Percentiles rank a stretch among this genome's conserved stretches.
phyloP scores from a whole-genome alignment of 2,329 filamentous ascomycete genomes.

The Chaetomiaceae sp. region DNA sequence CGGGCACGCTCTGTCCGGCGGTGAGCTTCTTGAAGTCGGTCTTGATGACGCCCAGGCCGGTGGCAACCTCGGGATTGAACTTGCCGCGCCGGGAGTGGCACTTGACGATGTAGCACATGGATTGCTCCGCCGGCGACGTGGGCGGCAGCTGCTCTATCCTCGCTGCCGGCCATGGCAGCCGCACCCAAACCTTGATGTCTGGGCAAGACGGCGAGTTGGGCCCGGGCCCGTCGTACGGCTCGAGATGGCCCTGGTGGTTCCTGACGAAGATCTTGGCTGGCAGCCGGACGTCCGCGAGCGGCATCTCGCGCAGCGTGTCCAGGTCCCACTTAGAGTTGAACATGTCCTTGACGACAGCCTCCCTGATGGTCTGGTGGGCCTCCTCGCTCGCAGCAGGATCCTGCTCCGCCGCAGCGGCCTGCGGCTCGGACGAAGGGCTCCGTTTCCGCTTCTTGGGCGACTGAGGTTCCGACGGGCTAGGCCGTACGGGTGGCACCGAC shows the following conservation, averaged over 20 bases:
- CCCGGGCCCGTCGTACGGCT: conserved; percentile 63
- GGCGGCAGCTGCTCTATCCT: conserved; percentile 58
- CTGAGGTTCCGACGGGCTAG: conserved; percentile 12
- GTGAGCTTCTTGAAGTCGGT: conserved; percentile 55
- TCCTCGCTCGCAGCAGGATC: conserved; percentile 28
- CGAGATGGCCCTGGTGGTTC: conserved; percentile 57
- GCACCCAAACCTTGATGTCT: conserved; percentile 64
- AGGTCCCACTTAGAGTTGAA: conserved; percentile 70
- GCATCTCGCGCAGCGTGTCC: conserved; percentile 62
- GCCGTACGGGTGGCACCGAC: not conserved
- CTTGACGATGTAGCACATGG: conserved; percentile 82
- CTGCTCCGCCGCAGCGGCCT: conserved; percentile 20
- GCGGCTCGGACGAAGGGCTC: conserved; percentile 4
- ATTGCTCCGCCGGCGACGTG: conserved; percentile 58
- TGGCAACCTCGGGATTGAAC: conserved; percentile 64
- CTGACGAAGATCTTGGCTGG: conserved; percentile 66
- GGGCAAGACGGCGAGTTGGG: conserved; percentile 40
- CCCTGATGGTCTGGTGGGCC: conserved; percentile 45
- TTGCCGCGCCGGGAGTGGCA: conserved; percentile 71
- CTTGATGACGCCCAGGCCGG: conserved; percentile 55
- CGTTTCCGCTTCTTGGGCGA: conserved; percentile 29
- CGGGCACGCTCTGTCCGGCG: conserved; percentile 55
- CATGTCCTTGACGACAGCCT: conserved; percentile 65
- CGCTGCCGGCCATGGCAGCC: conserved; percentile 73
- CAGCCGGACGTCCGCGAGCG: conserved; percentile 58